Base-by-base conservation (phyloP, 495 filamentous ascomycete species). In the Podospora pseudopauciseta region DNA sequence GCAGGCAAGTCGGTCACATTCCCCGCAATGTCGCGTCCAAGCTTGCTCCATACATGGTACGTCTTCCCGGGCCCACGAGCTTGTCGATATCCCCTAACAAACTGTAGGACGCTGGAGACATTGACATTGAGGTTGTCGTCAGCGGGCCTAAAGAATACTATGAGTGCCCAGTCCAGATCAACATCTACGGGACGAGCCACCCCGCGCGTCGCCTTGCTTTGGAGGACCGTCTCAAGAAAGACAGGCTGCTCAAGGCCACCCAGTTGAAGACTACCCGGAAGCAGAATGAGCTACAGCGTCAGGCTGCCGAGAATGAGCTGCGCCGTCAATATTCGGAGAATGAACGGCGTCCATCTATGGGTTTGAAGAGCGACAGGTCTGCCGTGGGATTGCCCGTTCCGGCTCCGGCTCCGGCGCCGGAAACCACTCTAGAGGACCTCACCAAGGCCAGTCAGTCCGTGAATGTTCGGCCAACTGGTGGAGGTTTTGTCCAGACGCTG, bases 1-100 rank as follows among this genome's bases (percentile, higher is more conserved):
- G 89, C 23, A 75, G 67, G 3, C 93, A 96, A 72, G 90, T 97
- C 67, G 94, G 94, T 3, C 92, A 97, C 76, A 84, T 97, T 55
- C 89, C 91, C 2, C 79, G 86, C 16, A 74, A 65, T 0, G 74
- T 92, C 30, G 92, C 89, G 2, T 78, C 80, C 15, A 93, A 91
- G 75, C 80, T 97, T 27, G 90, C 92, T 0, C 85, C 83, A 1
- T 93, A 92, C 72, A 84, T 97, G 53, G 39, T 49, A 49, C 15
- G 13, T 13, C 39, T 49, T 13, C 39, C 39, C 9, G 39, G 39
- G 15, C 39, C 6, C 39, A 16, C 9, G 39, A 16, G 30, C 30
- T 6, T 49, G 5, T 4, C 16, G 20, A 4, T 5, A 2, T 20
- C 19, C 54, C 16, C n/a, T 16, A 39, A 44, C 19, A 9, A 28